Base-by-base conservation (phyloP, 345 rosid genomes). In the Crucihimalaya himalaica region DNA sequence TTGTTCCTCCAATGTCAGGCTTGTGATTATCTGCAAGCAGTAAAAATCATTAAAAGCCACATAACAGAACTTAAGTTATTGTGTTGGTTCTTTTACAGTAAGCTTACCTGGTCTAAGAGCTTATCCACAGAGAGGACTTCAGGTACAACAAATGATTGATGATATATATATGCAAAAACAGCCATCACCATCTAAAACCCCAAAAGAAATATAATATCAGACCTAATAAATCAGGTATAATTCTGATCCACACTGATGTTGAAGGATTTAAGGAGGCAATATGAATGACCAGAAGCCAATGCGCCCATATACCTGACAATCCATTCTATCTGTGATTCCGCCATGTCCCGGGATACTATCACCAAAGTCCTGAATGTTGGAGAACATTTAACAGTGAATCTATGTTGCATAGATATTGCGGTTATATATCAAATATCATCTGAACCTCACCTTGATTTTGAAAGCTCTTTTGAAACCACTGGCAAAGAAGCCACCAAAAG, bases 311-410 rank as follows among this genome's bases (percentile, higher is more conserved):
- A 88, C 97, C 88, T 93, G 97, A 78, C 98, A 93, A 66, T 93
- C 98, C 98, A 90, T 90, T 81, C 97, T 82, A 77, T 90, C 97
- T 5, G 97, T 93, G 68, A 93, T 89, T 59, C 98, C 97, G 8
- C 97, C 98, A 80, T 93, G 98, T 39, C 98, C 98, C 0, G 98
- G 96, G 70, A 93, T 93, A 68, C 98, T 93, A 79, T 93, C 98
- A 57, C 53, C 68, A 67, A 68, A 77, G 57, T 70, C 75, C 78
- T 78, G 74, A 43, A 63, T 16, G 15, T 72, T 66, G 35, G 6
- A 59, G n/a, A 55, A 70, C 11, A 63, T 18, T 15, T 1, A 64
- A 70, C 25, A 21, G 29, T 46, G 23, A 56, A 25, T n/a, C 40
- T 8, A 51, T 40, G 51, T 55, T 53, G 18, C 23, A 67, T 39